Conservation (phyloP, 495 filamentous ascomycete genomes). For the Aspergillus saccharolyticus region DNA sequence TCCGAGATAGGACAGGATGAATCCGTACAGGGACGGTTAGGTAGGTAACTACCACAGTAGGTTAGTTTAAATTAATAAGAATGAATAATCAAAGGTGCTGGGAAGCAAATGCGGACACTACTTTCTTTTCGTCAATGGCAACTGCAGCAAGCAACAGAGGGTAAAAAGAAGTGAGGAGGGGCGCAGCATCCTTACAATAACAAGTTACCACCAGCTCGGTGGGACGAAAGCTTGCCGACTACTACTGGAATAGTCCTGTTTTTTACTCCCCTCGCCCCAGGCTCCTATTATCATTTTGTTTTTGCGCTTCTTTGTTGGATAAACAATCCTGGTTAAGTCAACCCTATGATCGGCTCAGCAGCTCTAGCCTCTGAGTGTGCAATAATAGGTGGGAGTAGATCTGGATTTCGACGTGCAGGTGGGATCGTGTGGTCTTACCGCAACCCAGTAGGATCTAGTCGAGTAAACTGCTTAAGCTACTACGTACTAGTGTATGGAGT, state of each 20-base stretch:
- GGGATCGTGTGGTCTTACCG: slow-evolving; percentile 9
- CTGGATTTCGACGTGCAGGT: slow-evolving; percentile 7
- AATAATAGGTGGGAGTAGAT: slow-evolving; percentile 1
- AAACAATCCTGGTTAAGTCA: not conserved
- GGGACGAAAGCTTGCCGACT: slow-evolving; percentile 23
- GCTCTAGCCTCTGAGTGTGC: not conserved
- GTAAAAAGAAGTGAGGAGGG: not conserved
- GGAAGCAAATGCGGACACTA: not conserved
- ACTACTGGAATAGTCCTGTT: slow-evolving; percentile 7
- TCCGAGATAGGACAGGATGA: too few species aligned
- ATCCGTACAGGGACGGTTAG: too few species aligned
- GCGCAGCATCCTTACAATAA: not conserved
- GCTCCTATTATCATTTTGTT: slow-evolving; percentile 1
- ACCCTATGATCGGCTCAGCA: slow-evolving; percentile 8
- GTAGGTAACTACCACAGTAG: too few species aligned
- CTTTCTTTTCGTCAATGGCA: not conserved
- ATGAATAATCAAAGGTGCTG: not conserved
- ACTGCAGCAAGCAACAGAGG: not conserved
- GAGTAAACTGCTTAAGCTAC: too few species aligned
- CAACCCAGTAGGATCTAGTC: not conserved
- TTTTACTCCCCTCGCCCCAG: too few species aligned
- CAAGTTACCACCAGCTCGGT: slow-evolving; percentile 8
- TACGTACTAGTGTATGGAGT: too few species aligned
- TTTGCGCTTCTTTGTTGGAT: slow-evolving; percentile 4
- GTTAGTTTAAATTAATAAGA: slow-evolving; percentile 11